Evolutionary conservation across 2,329 filamentous ascomycete genomes (phyloP).

Genomic region (Alternaria ethzedia): DNA sequence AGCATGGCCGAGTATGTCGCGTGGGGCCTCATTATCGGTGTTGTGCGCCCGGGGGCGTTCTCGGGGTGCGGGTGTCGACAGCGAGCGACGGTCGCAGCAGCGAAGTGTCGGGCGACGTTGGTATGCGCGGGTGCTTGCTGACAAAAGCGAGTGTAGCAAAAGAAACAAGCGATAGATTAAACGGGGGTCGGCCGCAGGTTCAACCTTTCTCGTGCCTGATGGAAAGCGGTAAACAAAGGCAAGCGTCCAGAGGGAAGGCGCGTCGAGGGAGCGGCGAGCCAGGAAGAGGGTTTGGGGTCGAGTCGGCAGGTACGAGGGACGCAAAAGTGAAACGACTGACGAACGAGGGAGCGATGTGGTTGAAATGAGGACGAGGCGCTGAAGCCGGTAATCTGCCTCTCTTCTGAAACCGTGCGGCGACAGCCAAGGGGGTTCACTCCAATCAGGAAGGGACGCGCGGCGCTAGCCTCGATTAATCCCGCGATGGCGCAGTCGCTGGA

Average conservation of each 20-base stretch:
- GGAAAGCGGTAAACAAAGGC: conserved; percentile 18
- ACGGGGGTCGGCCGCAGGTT: conserved; percentile 40
- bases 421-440: conserved; percentile 29
- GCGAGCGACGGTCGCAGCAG: conserved; percentile 8
- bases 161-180: conserved; percentile 28
- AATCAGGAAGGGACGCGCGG: conserved; percentile 39
- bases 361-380: conserved; percentile 20
- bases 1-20: conserved; percentile 47
- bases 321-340: conserved; percentile 45
- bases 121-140: background rate
- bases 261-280: background rate
- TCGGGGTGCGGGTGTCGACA: conserved; percentile 18
- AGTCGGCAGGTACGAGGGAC: conserved; percentile 18
- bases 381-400: conserved; percentile 32
- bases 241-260: conserved; percentile 9
- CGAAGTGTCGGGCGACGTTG: background rate
- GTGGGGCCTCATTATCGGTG: conserved; percentile 41
- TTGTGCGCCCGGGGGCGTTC: conserved; percentile 41
- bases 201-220: conserved; percentile 44
- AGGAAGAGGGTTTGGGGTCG: background rate
- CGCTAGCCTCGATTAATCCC: conserved; percentile 19
- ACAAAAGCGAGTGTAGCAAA: conserved; percentile 13
- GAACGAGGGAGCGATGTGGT: conserved; percentile 29
- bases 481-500: conserved; percentile 16
- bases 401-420: conserved; percentile 34